A percentile compares a stretch with the other conserved stretches of the same genome.
Conservation (phyloP, 352 stramenopile genomes). For the Phytophthora sp. region DNA sequence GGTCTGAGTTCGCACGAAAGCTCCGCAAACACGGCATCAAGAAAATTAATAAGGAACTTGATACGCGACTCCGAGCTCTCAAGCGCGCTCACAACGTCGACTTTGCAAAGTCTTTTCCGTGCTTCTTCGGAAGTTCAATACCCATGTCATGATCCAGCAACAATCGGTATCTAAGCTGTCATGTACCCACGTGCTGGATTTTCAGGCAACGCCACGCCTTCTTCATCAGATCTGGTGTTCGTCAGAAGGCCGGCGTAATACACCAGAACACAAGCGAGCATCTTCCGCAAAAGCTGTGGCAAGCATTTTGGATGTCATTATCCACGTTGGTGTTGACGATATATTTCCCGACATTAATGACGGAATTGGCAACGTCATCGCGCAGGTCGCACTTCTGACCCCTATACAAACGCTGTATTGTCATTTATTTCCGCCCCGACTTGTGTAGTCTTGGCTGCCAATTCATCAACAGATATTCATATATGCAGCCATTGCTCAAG, state of each 20-base stretch:
- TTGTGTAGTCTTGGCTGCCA: background rate
- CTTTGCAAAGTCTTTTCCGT: constrained; percentile 5
- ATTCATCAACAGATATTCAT: constrained; percentile 2
- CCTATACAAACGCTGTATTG: background rate
- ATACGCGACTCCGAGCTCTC: constrained; percentile 13
- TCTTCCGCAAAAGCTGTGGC: constrained; percentile 2
- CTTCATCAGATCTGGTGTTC: constrained; percentile 4
- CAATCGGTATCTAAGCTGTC: background rate
- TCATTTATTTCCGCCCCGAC: background rate
- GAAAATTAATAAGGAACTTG: constrained; percentile 9
- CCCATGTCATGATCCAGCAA: too few relatives aligned
- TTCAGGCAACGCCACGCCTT: background rate
- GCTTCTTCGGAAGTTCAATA: background rate
- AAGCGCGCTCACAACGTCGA: constrained; percentile 3
- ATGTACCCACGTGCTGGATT: background rate
- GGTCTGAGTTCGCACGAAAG: constrained; percentile 7
- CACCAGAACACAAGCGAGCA: constrained; percentile 1
- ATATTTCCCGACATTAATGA: constrained; percentile 6
- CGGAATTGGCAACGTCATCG: constrained; percentile 3
- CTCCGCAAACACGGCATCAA: constrained; percentile 4
- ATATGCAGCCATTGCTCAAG: background rate
- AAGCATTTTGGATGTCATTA: background rate
- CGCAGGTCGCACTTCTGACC: constrained; percentile 7
- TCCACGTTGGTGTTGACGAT: background rate
- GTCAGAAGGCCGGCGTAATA: background rate